Conservation (phyloP, 495 filamentous ascomycete genomes). For the Aspergillus hancockii region DNA sequence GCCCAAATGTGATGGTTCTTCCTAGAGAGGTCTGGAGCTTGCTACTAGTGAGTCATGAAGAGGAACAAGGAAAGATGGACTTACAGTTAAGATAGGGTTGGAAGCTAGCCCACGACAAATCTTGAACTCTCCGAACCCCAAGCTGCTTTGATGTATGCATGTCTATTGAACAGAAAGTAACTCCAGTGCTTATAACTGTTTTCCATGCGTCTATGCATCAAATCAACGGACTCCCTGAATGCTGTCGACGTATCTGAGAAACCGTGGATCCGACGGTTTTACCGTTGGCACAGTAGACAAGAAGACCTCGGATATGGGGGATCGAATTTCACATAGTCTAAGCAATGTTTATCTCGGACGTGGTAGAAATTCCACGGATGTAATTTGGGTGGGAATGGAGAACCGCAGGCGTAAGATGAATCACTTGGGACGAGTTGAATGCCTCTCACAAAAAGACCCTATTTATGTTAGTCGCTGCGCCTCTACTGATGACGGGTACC, state of each 20-base stretch:
- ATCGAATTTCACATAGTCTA: constrained; percentile 13
- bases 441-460: constrained; percentile 16
- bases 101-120: background rate
- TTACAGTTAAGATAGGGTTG: constrained; percentile 11
- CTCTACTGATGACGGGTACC: background rate
- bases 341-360: background rate
- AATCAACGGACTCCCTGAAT: constrained; percentile 6
- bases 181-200: constrained; percentile 8
- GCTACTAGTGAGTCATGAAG: no score
- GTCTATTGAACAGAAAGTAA: constrained; percentile 13
- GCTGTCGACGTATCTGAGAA: constrained; percentile 8
- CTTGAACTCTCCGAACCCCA: constrained; percentile 14
- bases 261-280: constrained; percentile 12
- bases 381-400: constrained; percentile 12
- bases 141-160: constrained; percentile 10
- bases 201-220: constrained; percentile 9
- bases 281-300: constrained; percentile 13
- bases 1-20: constrained; percentile 15
- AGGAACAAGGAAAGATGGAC: background rate
- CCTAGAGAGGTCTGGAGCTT: constrained; percentile 14
- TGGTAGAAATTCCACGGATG: constrained; percentile 14
- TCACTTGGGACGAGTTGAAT: constrained; percentile 2
- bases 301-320: constrained; percentile 10
- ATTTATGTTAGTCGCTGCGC: constrained; percentile 7
- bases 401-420: constrained; percentile 9